Conservation (phyloP, 768 basidiomycete genomes). For the Auriscalpium vulgare region DNA sequence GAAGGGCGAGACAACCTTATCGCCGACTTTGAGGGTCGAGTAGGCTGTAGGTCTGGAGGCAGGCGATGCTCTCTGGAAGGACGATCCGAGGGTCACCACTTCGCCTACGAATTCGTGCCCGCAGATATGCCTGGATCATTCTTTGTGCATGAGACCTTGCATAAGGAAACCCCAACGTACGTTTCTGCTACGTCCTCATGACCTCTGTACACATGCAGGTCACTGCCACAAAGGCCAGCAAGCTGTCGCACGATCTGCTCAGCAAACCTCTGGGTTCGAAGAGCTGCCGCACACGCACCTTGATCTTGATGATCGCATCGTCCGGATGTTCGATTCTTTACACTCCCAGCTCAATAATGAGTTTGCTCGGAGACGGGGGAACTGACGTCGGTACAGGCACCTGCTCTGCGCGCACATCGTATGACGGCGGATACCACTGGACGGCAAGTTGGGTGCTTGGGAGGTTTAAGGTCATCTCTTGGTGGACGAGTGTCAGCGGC, state of each 20-base stretch:
- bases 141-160: conserved; percentile 19
- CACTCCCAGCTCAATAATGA: not conserved
- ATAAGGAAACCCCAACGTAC: conserved; percentile 25
- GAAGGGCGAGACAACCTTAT: conserved; percentile 76
- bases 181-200: conserved; percentile 42
- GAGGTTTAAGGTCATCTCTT: not conserved
- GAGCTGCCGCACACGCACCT: conserved; percentile 30
- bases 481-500: no score
- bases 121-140: conserved; percentile 36
- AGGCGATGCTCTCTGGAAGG: conserved; percentile 33
- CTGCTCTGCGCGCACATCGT: conserved; percentile 63
- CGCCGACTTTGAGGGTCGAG: conserved; percentile 54
- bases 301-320: conserved; percentile 72
- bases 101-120: conserved; percentile 79
- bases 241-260: conserved; percentile 31
- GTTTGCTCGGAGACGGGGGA: not conserved
- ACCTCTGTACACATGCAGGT: conserved; percentile 69
- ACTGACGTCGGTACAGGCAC: conserved; percentile 49
- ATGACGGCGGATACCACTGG: conserved; percentile 59
- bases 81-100: conserved; percentile 57
- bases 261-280: no score
- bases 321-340: conserved; percentile 61
- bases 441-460: conserved; percentile 33
- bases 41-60: conserved; percentile 55
- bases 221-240: conserved; percentile 64